Evolutionary conservation across 2,329 filamentous ascomycete genomes (phyloP).

Genomic region (Chaetomiaceae sp.): DNA sequence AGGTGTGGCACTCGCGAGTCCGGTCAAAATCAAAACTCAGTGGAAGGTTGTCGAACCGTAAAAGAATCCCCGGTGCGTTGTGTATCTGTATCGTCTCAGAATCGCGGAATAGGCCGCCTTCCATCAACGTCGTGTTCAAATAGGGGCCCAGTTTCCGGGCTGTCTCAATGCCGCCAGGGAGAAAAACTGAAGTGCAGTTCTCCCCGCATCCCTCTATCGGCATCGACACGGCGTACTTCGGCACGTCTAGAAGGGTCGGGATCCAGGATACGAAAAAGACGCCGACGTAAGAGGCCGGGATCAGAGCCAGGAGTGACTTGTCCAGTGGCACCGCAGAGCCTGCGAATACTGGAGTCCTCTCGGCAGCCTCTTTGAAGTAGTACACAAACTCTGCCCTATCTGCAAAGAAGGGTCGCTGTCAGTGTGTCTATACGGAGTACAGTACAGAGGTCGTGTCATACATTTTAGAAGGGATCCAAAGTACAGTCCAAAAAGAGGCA

Average conservation of each 20-base stretch:
- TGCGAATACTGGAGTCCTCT: background rate
- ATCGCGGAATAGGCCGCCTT: slow-evolving; percentile 1
- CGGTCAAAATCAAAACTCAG: slow-evolving; percentile 5
- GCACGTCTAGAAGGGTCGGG: slow-evolving; percentile 3
- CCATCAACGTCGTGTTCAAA: slow-evolving; percentile 6
- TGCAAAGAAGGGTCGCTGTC: background rate
- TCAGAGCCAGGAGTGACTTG: background rate
- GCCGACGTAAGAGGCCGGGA: background rate
- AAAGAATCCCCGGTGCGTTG: slow-evolving; percentile 4
- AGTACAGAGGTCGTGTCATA: background rate
- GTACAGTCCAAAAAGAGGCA: slow-evolving; percentile 8
- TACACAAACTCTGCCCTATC: slow-evolving; percentile 7
- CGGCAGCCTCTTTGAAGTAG: background rate
- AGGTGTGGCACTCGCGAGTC: background rate
- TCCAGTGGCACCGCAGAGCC: slow-evolving; percentile 4
- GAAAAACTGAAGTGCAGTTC: background rate
- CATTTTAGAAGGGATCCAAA: slow-evolving; percentile 8
- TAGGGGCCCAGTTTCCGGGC: background rate
- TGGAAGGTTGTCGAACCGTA: background rate
- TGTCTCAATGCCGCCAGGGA: slow-evolving; percentile 8
- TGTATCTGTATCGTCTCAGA: slow-evolving; percentile 6
- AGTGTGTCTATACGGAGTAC: no score
- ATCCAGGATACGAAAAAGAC: slow-evolving; percentile 7
- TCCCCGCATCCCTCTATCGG: background rate
- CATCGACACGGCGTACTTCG: slow-evolving; percentile 5